Evolutionary conservation across 495 filamentous ascomycete species (phyloP), one percentile per base, ranked within the genome.

Genomic region (Penicillium chermesinum): DNA sequence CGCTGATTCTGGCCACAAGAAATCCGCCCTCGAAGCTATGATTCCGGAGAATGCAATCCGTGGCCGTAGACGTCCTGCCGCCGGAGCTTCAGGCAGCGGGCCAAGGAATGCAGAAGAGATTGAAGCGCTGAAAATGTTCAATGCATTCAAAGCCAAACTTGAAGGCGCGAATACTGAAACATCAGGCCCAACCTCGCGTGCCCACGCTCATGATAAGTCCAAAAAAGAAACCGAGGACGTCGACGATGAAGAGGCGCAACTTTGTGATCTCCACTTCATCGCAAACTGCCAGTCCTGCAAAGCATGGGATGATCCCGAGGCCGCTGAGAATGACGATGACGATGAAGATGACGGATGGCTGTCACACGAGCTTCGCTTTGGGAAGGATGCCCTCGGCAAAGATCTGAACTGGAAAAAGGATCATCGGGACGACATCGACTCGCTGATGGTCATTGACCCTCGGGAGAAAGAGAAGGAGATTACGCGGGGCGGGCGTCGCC

Each of bases 381-480:
- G 84, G 14, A 91, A 90, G 50, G 94, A 98, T 61, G 84, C 84
- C 47, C 65, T 95, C 2, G 93, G 94, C 27, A 97, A 97, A 61
- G 89, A 96, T 64, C 64, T 96, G 45, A 87, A 80, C 30, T 96
- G 90, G 78, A 89, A 91, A 65, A 83, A 84, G 68, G 85, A 88
- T 59, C 87, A 91, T 40, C 87, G 89, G 53, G 86, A 89, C 41
- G 88, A 89, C 38, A 85, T 87, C 49, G 87, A 93, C 55, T 89
- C 95, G 58, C 67, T 98, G 39, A 85, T 95, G 49, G 89, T 97
- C 1, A 95, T 97, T 68, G 94, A 98, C 70, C 94, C 94, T 1
- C 71, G 87, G 44, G 90, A 91, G 69, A 91, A 86, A 56, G 84
- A 86, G 44, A 82, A 78, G 65, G 85, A 87, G 34, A 70, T 93